These are phyloP conservation scores for Pestalotiopsis sp. DNA, from an alignment of 2,329 filamentous ascomycete species.

Conservation along the genomic window DNA sequence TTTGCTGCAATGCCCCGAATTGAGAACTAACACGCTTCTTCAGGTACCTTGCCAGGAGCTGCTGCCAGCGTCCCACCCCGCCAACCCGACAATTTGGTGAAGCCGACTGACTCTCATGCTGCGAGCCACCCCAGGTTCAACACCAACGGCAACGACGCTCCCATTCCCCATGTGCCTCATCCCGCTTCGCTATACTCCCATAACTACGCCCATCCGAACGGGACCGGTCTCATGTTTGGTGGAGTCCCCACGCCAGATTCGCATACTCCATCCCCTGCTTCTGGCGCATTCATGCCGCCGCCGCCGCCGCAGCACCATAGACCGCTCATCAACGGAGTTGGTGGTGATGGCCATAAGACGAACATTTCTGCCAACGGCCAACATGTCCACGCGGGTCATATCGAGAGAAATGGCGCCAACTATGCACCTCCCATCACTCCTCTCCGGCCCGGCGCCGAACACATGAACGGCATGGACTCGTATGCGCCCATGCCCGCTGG, in stretches of 20 bases:
- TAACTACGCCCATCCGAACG: conserved; percentile 40
- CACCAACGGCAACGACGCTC: not conserved
- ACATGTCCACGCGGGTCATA: conserved; percentile 29
- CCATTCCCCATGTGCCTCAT: conserved; percentile 17
- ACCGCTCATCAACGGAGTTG: conserved; percentile 26
- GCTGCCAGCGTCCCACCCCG: conserved; percentile 12
- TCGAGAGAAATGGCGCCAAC: conserved; percentile 28
- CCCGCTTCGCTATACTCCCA: conserved; percentile 25
- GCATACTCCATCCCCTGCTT: conserved; percentile 60
- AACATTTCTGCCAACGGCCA: conserved; percentile 13
- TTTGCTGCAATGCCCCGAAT: not conserved
- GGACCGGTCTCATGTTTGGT: conserved; percentile 58
- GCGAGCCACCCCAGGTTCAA: conserved; percentile 21
- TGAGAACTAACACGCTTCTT: not conserved
- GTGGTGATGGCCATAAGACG: conserved; percentile 20
- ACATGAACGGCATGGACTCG: conserved; percentile 27
- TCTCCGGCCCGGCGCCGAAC: conserved; percentile 29
- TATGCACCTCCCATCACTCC: conserved; percentile 29
- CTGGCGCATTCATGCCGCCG: conserved; percentile 50
- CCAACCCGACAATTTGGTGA: conserved; percentile 26
- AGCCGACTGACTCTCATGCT: conserved; percentile 18
- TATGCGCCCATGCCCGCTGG: conserved; percentile 26
- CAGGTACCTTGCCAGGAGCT: not conserved
- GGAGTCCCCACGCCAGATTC: conserved; percentile 50
- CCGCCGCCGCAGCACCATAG: conserved; percentile 35